phyloP scores from a whole-genome alignment of 176 grass and related monocot species.

The Eremochloa ophiuroides region DNA sequence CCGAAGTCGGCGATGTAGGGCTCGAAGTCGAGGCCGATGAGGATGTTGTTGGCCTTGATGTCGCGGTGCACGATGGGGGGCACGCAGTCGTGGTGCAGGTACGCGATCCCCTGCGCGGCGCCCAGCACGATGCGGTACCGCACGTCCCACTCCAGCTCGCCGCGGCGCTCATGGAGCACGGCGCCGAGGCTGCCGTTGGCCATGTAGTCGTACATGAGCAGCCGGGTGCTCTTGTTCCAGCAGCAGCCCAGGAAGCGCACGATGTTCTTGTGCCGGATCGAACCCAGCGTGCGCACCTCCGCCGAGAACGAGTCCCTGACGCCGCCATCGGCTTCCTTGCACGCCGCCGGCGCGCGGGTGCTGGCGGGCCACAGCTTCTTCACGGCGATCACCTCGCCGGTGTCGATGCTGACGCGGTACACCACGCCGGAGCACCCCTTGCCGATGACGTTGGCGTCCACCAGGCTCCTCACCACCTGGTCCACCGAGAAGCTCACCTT shows the following conservation, averaged over 20 bases:
- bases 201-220: conserved; percentile 99
- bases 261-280: conserved; percentile 99
- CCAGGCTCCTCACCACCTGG: conserved; percentile 72
- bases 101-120: conserved; percentile 80
- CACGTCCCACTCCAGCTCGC: conserved; percentile 87
- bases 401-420: conserved; percentile 83
- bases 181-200: conserved; percentile 89
- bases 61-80: conserved; percentile 91
- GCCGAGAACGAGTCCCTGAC: conserved; percentile 91
- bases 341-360: neutral
- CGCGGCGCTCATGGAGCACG: conserved; percentile 74
- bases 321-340: conserved; percentile 45
- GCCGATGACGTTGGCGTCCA: conserved; percentile 88
- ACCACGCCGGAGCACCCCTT: conserved; percentile 92
- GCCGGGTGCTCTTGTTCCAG: conserved; percentile 82
- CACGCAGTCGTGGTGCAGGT: conserved; percentile 91
- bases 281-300: conserved; percentile 83
- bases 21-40: conserved; percentile 91
- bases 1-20: conserved; percentile 97
- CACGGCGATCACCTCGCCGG: conserved; percentile 85
- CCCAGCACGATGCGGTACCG: conserved; percentile 80
- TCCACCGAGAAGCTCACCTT: conserved; percentile 92
- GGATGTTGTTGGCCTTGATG: conserved; percentile 98
- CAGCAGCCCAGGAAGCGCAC: conserved; percentile 90
- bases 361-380: conserved; percentile 92